Evolutionary conservation across 2,329 filamentous ascomycete species (phyloP).

Genomic region (Colletotrichum sp.): DNA sequence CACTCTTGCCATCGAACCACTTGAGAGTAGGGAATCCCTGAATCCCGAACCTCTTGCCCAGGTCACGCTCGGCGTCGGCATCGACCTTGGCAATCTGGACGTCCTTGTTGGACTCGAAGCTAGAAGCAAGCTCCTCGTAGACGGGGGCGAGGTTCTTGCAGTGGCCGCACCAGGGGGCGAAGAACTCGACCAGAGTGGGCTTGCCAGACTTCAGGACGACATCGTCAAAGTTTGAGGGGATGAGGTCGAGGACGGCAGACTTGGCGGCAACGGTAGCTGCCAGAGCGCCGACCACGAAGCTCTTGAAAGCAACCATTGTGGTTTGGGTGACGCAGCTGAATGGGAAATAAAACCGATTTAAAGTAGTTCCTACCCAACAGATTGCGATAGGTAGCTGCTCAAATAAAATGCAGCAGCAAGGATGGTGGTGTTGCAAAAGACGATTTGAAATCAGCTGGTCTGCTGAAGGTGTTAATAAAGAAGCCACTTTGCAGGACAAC

Average conservation of each 20-base stretch:
- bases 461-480: constrained; percentile 25
- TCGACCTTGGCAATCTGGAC: constrained; percentile 96
- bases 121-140: constrained; percentile 85
- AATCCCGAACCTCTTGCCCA: constrained; percentile 87
- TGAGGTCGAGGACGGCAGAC: constrained; percentile 88
- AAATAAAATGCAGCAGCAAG: neutral
- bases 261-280: constrained; percentile 66
- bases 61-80: constrained; percentile 83
- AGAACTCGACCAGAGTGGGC: constrained; percentile 97
- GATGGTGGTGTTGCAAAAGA: neutral
- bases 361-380: neutral
- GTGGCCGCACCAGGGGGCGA: constrained; percentile 98
- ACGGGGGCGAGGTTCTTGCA: constrained; percentile 97
- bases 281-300: constrained; percentile 62
- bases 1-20: constrained; percentile 95
- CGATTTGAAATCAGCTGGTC: constrained; percentile 39
- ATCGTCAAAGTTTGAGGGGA: constrained; percentile 89
- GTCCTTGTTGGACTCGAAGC: constrained; percentile 73
- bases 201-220: constrained; percentile 91
- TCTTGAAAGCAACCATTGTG: constrained; percentile 64
- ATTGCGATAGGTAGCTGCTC: constrained; percentile 6
- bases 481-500: constrained; percentile 39
- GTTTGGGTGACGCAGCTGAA: constrained; percentile 6
- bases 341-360: neutral
- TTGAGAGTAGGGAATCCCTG: constrained; percentile 97